phyloP scores from a whole-genome alignment of 805 yeast species.

The Teunomyces kruisii region DNA sequence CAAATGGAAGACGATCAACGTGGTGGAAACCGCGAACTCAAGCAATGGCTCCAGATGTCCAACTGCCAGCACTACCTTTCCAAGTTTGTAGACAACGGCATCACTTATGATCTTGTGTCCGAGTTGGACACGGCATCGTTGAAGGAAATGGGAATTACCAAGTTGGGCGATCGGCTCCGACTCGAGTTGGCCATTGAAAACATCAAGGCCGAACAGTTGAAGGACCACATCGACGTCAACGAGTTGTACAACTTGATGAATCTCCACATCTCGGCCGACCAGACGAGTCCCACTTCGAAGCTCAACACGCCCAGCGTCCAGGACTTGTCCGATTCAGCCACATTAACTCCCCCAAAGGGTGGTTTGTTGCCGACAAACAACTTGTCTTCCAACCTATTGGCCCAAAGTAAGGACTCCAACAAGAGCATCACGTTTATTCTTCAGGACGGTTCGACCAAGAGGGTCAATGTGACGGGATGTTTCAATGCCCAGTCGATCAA shows the following conservation, averaged over 20 bases:
- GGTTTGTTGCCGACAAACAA: constrained; percentile 1
- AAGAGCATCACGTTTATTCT: constrained; percentile 63
- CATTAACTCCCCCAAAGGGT: constrained; percentile 6
- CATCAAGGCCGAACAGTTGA: constrained; percentile 37
- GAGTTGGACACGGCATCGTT: constrained; percentile 65
- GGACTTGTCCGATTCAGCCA: constrained; percentile 6
- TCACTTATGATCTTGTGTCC: constrained; percentile 54
- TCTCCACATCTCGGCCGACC: constrained; percentile 12
- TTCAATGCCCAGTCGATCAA: constrained; percentile 79
- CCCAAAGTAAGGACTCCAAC: constrained; percentile 19
- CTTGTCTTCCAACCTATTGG: background rate
- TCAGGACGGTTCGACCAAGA: constrained; percentile 69
- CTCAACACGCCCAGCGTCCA: background rate
- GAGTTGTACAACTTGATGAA: constrained; percentile 22
- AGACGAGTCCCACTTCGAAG: constrained; percentile 2
- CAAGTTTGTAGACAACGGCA: constrained; percentile 47
- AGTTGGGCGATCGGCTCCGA: constrained; percentile 80
- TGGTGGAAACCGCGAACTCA: constrained; percentile 17
- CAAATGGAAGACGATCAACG: background rate
- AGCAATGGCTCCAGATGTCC: constrained; percentile 36
- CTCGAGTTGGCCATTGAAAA: constrained; percentile 58
- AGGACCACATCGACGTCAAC: constrained; percentile 21
- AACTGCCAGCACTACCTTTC: constrained; percentile 34
- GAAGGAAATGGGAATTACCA: constrained; percentile 68
- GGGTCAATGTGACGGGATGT: constrained; percentile 73